Conservation (phyloP, 164 flowering plant genomes). For the Brasenia schreberi region DNA sequence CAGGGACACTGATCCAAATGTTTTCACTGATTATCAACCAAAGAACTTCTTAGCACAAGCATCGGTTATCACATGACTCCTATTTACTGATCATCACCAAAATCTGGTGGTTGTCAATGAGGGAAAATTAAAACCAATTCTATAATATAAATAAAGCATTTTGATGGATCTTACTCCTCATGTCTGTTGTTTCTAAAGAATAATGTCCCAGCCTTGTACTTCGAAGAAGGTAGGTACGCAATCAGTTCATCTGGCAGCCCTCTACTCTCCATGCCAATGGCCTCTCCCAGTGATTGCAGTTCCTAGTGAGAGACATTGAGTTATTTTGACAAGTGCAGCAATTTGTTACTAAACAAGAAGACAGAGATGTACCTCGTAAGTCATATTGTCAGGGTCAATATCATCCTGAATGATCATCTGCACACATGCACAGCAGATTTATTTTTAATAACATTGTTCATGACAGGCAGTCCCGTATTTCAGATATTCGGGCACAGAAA, state of each 20-base stretch:
- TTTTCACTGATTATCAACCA: not conserved
- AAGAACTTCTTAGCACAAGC: not conserved
- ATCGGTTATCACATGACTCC: not conserved
- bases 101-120: not conserved
- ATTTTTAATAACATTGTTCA: too few relatives aligned
- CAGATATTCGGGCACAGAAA: not conserved
- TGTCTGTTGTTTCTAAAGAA: constrained; percentile 23
- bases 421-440: not conserved
- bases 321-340: not conserved
- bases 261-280: constrained; percentile 22
- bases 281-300: constrained; percentile 27
- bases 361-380: constrained; percentile 20
- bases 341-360: not conserved
- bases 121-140: too few relatives aligned
- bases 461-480: not conserved
- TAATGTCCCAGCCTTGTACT: constrained; percentile 21
- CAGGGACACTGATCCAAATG: not conserved
- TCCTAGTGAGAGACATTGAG: constrained; percentile 11
- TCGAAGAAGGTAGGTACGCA: constrained; percentile 21
- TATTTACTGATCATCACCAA: not conserved
- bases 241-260: constrained; percentile 33
- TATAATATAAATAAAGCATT: not conserved
- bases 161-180: constrained; percentile 24
- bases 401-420: constrained; percentile 22
- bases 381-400: constrained; percentile 28